These are phyloP conservation scores for Puccinia polysora DNA, from an alignment of 1,284 basidiomycete genomes.

Conservation along the genomic window DNA sequence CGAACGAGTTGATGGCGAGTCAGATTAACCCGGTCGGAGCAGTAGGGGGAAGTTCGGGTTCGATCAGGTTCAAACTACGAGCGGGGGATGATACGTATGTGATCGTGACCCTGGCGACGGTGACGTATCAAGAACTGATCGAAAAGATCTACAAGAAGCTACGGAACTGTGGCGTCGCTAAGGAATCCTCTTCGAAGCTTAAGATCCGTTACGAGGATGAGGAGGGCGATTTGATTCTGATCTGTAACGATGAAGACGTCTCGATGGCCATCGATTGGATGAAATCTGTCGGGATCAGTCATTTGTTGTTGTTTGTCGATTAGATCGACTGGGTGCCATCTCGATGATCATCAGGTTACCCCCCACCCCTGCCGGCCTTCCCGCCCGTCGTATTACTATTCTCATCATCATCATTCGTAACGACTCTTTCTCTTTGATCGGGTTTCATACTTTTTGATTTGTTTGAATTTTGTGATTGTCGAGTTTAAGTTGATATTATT, in stretches of 20 bases:
- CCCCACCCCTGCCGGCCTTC: no score
- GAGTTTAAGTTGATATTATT: no score
- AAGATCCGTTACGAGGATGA: constrained; percentile 74
- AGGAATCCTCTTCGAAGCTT: constrained; percentile 67
- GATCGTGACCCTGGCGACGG: constrained; percentile 73
- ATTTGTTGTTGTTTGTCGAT: constrained; percentile 31
- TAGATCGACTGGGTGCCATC: neutral
- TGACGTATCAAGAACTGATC: constrained; percentile 73
- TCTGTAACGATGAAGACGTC: constrained; percentile 81
- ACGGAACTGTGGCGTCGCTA: constrained; percentile 68
- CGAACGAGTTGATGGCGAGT: neutral
- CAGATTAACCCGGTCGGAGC: neutral
- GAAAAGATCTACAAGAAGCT: constrained; percentile 90
- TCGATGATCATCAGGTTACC: neutral
- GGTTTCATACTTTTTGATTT: neutral
- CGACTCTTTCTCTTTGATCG: neutral
- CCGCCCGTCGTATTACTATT: no score
- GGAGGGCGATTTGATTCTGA: constrained; percentile 78
- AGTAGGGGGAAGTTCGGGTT: constrained; percentile 45
- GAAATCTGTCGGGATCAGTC: constrained; percentile 13
- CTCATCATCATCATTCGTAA: no score
- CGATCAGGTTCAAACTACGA: constrained; percentile 60
- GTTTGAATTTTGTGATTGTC: no score
- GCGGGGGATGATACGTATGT: constrained; percentile 86
- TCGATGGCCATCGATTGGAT: constrained; percentile 73